phyloP scores from a whole-genome alignment of 768 basidiomycete species.

The Plicaturopsis crispa region DNA sequence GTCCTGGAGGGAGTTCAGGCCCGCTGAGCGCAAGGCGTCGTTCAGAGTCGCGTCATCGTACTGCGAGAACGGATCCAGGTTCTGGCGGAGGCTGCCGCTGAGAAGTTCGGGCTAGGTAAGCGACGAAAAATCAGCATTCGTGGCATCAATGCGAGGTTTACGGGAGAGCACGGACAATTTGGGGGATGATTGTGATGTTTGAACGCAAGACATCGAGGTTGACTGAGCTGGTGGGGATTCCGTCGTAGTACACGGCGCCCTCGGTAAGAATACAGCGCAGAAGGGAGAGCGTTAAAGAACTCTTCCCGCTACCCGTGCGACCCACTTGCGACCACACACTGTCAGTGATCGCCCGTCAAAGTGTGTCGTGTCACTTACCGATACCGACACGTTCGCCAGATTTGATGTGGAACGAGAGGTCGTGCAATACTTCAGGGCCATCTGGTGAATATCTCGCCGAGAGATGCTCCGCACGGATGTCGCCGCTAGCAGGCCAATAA shows the following conservation, averaged over 20 bases:
- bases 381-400: conserved; percentile 54
- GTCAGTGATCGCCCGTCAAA: not conserved
- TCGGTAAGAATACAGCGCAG: conserved; percentile 47
- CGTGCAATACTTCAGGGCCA: conserved; percentile 47
- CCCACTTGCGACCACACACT: conserved; percentile 37
- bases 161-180: conserved; percentile 29
- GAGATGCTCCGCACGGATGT: conserved; percentile 40
- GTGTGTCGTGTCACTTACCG: conserved; percentile 20
- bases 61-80: conserved; percentile 53
- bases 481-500: conserved; percentile 56
- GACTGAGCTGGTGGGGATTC: conserved; percentile 32
- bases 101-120: conserved; percentile 36
- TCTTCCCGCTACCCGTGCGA: conserved; percentile 53
- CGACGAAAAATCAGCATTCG: conserved; percentile 11
- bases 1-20: conserved; percentile 30
- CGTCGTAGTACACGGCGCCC: conserved; percentile 47
- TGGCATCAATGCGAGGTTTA: not conserved
- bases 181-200: conserved; percentile 54
- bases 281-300: conserved; percentile 43
- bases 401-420: conserved; percentile 41
- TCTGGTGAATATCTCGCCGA: conserved; percentile 43
- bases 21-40: conserved; percentile 38
- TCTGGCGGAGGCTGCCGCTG: conserved; percentile 47
- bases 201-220: conserved; percentile 47
- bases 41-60: conserved; percentile 47